Conservation (phyloP, 768 basidiomycete species). For the Agrocybe praecox region DNA sequence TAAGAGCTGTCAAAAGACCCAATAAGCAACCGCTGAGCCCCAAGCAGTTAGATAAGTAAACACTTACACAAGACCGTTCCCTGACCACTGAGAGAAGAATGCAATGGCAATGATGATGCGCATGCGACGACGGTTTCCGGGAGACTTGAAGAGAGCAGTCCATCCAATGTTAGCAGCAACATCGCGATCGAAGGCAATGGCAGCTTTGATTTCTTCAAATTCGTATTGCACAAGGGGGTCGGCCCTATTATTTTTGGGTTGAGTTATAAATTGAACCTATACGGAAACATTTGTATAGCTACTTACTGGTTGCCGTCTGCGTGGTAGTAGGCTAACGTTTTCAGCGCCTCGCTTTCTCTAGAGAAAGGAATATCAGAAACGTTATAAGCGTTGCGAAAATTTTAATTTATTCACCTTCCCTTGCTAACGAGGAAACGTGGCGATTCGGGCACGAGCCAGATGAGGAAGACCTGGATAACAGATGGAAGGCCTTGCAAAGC, state of each 20-base stretch:
- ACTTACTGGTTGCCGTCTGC: constrained; percentile 46
- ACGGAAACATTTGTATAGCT: not conserved
- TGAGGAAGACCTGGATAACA: constrained; percentile 55
- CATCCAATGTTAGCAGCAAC: constrained; percentile 46
- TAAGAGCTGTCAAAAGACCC: constrained; percentile 39
- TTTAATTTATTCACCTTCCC: constrained; percentile 35
- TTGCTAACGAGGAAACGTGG: constrained; percentile 60
- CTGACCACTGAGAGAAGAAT: constrained; percentile 63
- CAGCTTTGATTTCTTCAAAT: constrained; percentile 66
- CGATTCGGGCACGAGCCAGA: constrained; percentile 71
- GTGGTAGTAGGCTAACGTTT: constrained; percentile 58
- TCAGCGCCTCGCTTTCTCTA: constrained; percentile 47
- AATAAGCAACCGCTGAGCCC: not conserved
- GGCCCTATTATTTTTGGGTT: constrained; percentile 26
- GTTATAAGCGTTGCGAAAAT: not conserved
- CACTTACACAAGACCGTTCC: constrained; percentile 49
- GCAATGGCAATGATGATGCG: constrained; percentile 59
- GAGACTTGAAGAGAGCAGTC: constrained; percentile 44
- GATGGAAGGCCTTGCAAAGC: constrained; percentile 65
- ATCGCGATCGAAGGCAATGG: constrained; percentile 45
- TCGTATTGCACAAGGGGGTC: constrained; percentile 64
- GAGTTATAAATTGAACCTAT: not conserved
- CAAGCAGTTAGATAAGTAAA: constrained; percentile 15
- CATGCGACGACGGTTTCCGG: constrained; percentile 56
- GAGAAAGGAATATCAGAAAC: not conserved